These are phyloP conservation scores for Phylloporus gajari DNA, from an alignment of 1,284 basidiomycete genomes.

Conservation along the genomic window DNA sequence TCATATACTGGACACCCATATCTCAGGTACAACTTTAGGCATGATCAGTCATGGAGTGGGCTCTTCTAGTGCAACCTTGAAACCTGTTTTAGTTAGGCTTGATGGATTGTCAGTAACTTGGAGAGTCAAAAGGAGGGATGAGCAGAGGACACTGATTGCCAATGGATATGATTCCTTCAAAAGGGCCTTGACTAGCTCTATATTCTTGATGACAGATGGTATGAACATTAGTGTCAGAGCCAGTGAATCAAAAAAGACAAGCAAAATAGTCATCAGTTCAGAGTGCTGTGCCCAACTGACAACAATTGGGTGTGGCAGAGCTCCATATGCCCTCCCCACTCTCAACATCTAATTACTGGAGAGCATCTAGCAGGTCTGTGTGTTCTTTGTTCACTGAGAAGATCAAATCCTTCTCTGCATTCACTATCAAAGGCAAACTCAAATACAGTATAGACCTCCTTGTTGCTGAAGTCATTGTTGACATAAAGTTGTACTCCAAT, in stretches of 20 bases:
- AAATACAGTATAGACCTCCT: constrained; percentile 68
- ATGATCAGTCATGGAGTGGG: too few relatives aligned
- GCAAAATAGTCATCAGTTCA: constrained; percentile 12
- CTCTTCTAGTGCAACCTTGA: too few relatives aligned
- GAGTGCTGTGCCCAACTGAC: constrained; percentile 22
- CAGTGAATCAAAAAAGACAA: constrained; percentile 33
- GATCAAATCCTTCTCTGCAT: constrained; percentile 54
- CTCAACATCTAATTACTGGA: constrained; percentile 14
- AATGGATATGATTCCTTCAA: constrained; percentile 61
- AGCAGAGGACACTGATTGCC: constrained; percentile 61
- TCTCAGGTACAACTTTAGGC: too few relatives aligned
- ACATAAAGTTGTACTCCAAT: constrained; percentile 76
- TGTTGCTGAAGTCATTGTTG: constrained; percentile 79
- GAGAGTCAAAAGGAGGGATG: constrained; percentile 69
- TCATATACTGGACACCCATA: too few relatives aligned
- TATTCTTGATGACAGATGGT: constrained; percentile 50
- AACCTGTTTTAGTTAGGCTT: constrained; percentile 8
- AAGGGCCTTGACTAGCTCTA: constrained; percentile 59
- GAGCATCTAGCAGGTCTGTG: constrained; percentile 33
- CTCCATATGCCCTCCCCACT: constrained; percentile 25
- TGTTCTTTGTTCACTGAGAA: constrained; percentile 34
- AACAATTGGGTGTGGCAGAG: constrained; percentile 22
- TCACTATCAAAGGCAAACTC: constrained; percentile 69
- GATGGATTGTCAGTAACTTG: constrained; percentile 51
- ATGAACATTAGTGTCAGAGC: constrained; percentile 17